phyloP scores from a whole-genome alignment of 2,329 filamentous ascomycete species.

The Aspergillus sp. region DNA sequence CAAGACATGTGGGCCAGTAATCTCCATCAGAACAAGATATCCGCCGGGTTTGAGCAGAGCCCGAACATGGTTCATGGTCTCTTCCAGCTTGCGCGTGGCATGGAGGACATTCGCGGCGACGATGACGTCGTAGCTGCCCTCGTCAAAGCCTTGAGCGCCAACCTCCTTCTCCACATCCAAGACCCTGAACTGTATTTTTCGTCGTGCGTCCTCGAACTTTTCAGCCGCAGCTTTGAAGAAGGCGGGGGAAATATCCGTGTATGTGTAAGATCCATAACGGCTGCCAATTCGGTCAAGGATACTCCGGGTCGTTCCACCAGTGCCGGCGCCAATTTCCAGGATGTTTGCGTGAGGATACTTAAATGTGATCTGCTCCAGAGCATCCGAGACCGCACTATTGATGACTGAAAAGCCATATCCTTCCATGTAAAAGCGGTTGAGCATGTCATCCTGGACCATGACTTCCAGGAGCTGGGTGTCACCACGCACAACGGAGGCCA shows the following conservation, averaged over 20 bases:
- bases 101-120: conserved; percentile 42
- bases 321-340: too few relatives aligned
- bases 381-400: conserved; percentile 20
- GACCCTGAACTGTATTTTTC: conserved; percentile 29
- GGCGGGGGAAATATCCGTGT: conserved; percentile 44
- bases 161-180: conserved; percentile 32
- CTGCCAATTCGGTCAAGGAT: conserved; percentile 31
- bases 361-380: conserved; percentile 31
- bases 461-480: conserved; percentile 37
- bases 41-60: conserved; percentile 22
- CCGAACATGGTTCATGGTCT: conserved; percentile 28
- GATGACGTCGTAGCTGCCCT: conserved; percentile 32
- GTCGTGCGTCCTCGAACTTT: conserved; percentile 18
- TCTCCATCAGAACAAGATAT: background rate
- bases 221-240: conserved; percentile 40
- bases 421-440: conserved; percentile 34
- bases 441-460: conserved; percentile 31
- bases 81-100: conserved; percentile 28
- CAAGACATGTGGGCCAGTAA: conserved; percentile 10
- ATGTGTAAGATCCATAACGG: conserved; percentile 37
- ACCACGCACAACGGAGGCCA: conserved; percentile 17
- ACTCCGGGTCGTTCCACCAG: conserved; percentile 37
- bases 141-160: conserved; percentile 32
- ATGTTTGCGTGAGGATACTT: conserved; percentile 40
- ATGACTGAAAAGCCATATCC: conserved; percentile 16